These are phyloP conservation scores for Coniella vitis DNA, from an alignment of 2,329 filamentous ascomycete genomes.

Conservation along the genomic window DNA sequence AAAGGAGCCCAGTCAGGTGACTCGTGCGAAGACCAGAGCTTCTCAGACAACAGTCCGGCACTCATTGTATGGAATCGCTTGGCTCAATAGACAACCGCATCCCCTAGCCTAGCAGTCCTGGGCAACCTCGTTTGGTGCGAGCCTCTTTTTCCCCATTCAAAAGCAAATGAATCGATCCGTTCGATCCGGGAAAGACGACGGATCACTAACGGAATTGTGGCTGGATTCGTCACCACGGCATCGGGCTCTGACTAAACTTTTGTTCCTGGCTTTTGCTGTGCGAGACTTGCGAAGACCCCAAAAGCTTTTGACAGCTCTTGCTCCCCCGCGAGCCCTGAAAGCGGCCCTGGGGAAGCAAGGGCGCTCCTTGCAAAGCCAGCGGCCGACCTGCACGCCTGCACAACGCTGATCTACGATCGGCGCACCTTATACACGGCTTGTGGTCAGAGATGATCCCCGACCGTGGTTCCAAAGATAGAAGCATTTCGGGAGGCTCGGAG, in stretches of 20 bases:
- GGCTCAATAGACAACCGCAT: neutral
- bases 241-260: neutral
- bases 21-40: no score
- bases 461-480: conserved; percentile 12
- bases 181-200: conserved; percentile 1
- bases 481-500: neutral
- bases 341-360: conserved; percentile 2
- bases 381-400: conserved; percentile 8
- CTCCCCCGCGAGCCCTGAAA: neutral
- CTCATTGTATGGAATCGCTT: neutral
- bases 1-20: no score
- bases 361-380: conserved; percentile 1
- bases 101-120: no score
- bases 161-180: conserved; percentile 1
- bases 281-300: no score
- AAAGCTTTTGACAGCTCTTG: conserved; percentile 1
- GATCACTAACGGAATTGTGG: neutral
- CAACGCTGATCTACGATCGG: conserved; percentile 4
- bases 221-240: neutral
- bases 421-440: conserved; percentile 2
- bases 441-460: conserved; percentile 1
- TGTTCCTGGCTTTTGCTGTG: conserved; percentile 5
- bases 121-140: no score
- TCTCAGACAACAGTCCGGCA: neutral
- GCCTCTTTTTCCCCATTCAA: no score